Evolutionary conservation across 2,329 filamentous ascomycete genomes (phyloP).

Genomic region (Sphaceloma murrayae): DNA sequence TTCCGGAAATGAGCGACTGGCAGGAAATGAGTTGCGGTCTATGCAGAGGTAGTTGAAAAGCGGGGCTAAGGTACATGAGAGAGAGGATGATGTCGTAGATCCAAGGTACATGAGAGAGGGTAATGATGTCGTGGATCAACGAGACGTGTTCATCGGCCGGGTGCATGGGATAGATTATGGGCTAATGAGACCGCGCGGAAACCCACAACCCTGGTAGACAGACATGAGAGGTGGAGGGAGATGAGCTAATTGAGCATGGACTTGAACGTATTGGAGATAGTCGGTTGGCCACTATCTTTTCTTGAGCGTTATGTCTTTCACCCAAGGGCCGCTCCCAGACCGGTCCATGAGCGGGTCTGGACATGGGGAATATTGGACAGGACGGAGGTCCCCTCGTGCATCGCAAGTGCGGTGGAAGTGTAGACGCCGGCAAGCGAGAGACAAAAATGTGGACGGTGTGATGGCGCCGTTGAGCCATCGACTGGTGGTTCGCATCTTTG

Average conservation of each 20-base stretch:
- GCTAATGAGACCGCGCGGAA: no score
- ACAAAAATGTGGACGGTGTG: slow-evolving; percentile 6
- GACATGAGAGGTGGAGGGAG: slow-evolving; percentile 1
- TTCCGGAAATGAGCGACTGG: slow-evolving; percentile 14
- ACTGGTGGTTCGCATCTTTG: slow-evolving; percentile 7
- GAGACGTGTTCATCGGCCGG: no score
- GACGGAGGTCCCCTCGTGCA: neutral
- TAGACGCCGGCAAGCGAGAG: slow-evolving; percentile 1
- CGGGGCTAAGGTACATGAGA: no score
- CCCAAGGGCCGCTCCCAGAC: slow-evolving; percentile 5
- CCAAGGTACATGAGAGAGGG: no score
- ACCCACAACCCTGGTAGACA: no score
- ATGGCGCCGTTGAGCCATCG: slow-evolving; percentile 12
- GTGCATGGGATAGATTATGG: no score
- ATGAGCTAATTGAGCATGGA: neutral
- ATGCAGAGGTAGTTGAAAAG: no score
- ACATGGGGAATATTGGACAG: slow-evolving; percentile 4
- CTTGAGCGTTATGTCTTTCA: slow-evolving; percentile 2
- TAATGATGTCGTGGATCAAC: no score
- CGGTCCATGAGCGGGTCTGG: slow-evolving; percentile 11
- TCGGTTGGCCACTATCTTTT: no score
- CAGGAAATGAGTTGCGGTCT: no score
- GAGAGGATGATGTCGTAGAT: no score
- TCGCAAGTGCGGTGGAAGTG: neutral
- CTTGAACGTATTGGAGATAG: no score